Percentiles rank a stretch among this genome's conserved stretches.
Evolutionary conservation across 1,139 yeast genomes (phyloP).

Genomic region (Diutina sp.): DNA sequence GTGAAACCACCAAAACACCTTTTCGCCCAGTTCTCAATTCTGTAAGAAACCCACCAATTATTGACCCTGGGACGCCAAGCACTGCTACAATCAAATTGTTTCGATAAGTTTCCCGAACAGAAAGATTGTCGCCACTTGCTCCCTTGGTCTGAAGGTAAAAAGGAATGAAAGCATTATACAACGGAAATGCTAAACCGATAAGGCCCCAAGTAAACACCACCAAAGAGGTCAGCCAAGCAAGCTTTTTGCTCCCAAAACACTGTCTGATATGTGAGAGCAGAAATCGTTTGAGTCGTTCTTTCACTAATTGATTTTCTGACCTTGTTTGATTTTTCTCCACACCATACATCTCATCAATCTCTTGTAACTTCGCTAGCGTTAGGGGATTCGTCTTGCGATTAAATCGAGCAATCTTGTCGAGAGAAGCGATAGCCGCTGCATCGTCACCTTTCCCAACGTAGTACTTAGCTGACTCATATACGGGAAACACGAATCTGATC

Average conservation of each 20-base stretch:
- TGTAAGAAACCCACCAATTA: slow-evolving; percentile 25
- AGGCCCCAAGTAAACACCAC: slow-evolving; percentile 29
- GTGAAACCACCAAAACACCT: slow-evolving; percentile 22
- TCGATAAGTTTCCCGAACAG: slow-evolving; percentile 24
- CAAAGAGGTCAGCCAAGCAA: slow-evolving; percentile 20
- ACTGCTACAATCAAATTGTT: slow-evolving; percentile 28
- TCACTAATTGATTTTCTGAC: slow-evolving; percentile 10
- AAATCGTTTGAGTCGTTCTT: slow-evolving; percentile 16
- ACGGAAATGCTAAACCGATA: slow-evolving; percentile 33
- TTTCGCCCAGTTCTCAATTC: slow-evolving; percentile 28
- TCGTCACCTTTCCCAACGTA: slow-evolving; percentile 27
- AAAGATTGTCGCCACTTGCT: slow-evolving; percentile 16
- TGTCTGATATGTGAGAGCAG: slow-evolving; percentile 19
- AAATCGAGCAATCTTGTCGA: slow-evolving; percentile 23
- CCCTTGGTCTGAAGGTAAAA: slow-evolving; percentile 24
- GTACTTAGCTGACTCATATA: slow-evolving; percentile 28
- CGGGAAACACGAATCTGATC: slow-evolving; percentile 21
- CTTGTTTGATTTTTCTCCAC: neutral
- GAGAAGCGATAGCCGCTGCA: slow-evolving; percentile 20
- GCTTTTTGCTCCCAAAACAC: slow-evolving; percentile 22
- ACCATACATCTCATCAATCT: slow-evolving; percentile 11
- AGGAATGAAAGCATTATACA: slow-evolving; percentile 32
- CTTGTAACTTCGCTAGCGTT: slow-evolving; percentile 19
- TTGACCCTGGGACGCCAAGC: slow-evolving; percentile 29
- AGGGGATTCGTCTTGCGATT: slow-evolving; percentile 15